Base-by-base conservation (phyloP, 1,284 basidiomycete genomes). In the Tilletia caries region DNA sequence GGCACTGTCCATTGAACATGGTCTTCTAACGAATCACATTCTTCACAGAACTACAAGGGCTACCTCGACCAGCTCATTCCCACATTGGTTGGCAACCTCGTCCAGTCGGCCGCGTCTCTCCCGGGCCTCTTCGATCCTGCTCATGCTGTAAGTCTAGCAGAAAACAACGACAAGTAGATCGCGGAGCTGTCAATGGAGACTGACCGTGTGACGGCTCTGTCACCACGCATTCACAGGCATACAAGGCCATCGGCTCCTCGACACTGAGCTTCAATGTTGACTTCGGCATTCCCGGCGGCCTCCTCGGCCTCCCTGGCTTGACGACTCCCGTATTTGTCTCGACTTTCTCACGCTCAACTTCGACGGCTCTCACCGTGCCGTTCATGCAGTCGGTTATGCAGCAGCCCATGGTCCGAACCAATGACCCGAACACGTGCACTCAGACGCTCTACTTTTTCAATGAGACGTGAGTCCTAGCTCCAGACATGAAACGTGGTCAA, bases 401-500 rank as follows among this genome's bases (percentile, higher is more conserved):
- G 58, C 58, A 62, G 58, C 58, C 58, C 32, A 62, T 62, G 58
- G 20, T 62, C 58, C 29, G 58, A 6, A 20, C 29, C 32, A 62
- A 62, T 29, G 58, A 12, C 13, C 58, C 58, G 3, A n/a, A 8
- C 12, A 62, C 58, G 27, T 62, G 58, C 58, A 62, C 58, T 8
- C 58, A 62, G 58, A 62, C 58, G 29, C n/a, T 62, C 29, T 62
- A 62, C 58, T 62, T 27, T 27, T 62, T 62, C 58, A 62, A 62
- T 29, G 58, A 62, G 58, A 58, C 52, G 52, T 50, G 18, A 50
- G 46, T 50, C 46, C 46, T n/a, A n/a, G n/a, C n/a, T n/a, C n/a
- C n/a, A n/a, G n/a, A n/a, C n/a, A n/a, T n/a, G n/a, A n/a, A 18
- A n/a, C n/a, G n/a, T n/a, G n/a, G n/a, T n/a, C n/a, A n/a, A n/a